Conservation (phyloP, 2,329 filamentous ascomycete genomes). For the Alternaria sp. region DNA sequence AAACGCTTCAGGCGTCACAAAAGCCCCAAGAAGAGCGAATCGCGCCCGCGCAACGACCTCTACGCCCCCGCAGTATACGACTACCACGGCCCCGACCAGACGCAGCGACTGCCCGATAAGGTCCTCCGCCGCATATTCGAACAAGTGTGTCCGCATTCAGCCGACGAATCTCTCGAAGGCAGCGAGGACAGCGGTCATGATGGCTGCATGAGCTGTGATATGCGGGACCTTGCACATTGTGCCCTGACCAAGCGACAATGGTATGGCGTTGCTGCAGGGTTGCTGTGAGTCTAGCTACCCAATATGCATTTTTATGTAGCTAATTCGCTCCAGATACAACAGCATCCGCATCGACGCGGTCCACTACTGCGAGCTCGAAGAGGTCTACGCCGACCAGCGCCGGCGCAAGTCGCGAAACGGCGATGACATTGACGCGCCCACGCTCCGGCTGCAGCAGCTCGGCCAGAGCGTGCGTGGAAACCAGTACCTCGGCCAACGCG, state of each 20-base stretch:
- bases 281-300: conserved; percentile 65
- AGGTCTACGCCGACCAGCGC: conserved; percentile 78
- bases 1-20: conserved; percentile 58
- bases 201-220: conserved; percentile 91
- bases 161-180: conserved; percentile 74
- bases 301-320: background rate
- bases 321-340: conserved; percentile 69
- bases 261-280: conserved; percentile 64
- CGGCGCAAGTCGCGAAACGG: conserved; percentile 66
- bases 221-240: conserved; percentile 85
- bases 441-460: conserved; percentile 77
- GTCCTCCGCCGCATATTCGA: conserved; percentile 80
- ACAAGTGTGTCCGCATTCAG: conserved; percentile 82
- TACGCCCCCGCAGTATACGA: conserved; percentile 35
- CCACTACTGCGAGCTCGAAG: conserved; percentile 91
- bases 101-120: conserved; percentile 66
- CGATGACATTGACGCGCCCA: conserved; percentile 80
- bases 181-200: conserved; percentile 82
- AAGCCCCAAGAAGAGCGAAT: conserved; percentile 51
- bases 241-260: conserved; percentile 77
- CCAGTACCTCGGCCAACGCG: conserved; percentile 71
- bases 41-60: conserved; percentile 40
- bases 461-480: conserved; percentile 84
- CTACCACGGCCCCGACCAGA: conserved; percentile 54
- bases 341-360: conserved; percentile 93